Percentiles rank a stretch among this genome's conserved stretches.
phyloP scores from a whole-genome alignment of 2,329 filamentous ascomycete genomes.

The Aspergillus nomiae region DNA sequence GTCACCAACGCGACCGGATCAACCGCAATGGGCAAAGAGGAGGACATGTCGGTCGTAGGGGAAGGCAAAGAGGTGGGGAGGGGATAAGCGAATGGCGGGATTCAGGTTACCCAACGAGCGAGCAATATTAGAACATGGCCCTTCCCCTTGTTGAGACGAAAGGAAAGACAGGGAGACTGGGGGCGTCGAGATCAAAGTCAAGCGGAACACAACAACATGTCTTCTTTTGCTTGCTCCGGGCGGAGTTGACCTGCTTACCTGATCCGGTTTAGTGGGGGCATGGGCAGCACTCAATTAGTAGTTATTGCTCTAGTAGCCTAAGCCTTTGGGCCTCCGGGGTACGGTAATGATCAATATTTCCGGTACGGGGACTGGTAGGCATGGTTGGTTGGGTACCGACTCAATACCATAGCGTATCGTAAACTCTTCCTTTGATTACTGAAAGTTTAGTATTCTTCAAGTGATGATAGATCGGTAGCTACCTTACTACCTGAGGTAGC shows the following conservation, averaged over 20 bases:
- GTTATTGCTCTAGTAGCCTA: neutral
- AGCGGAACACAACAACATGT: slow-evolving; percentile 21
- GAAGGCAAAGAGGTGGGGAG: slow-evolving; percentile 23
- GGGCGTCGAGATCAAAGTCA: neutral
- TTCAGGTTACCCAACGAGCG: slow-evolving; percentile 15
- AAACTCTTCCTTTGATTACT: neutral
- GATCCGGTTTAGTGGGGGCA: slow-evolving; percentile 15
- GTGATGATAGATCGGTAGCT: neutral
- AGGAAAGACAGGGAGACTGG: neutral
- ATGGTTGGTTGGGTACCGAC: neutral
- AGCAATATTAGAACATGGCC: slow-evolving; percentile 24
- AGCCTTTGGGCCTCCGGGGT: neutral
- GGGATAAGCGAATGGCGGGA: slow-evolving; percentile 15
- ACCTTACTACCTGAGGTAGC: neutral
- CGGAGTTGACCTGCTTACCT: slow-evolving; percentile 16
- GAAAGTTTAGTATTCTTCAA: neutral
- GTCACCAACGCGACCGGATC: slow-evolving; percentile 92
- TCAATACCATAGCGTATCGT: neutral
- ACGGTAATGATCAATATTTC: neutral
- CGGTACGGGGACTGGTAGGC: neutral
- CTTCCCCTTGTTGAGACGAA: slow-evolving; percentile 5
- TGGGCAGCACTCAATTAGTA: too few species aligned
- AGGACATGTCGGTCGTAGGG: slow-evolving; percentile 34
- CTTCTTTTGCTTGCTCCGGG: slow-evolving; percentile 17
- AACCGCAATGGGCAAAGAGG: slow-evolving; percentile 71